Base-by-base conservation (phyloP, 192 early-diverging fungal genomes). In the Coemansia sp. region DNA sequence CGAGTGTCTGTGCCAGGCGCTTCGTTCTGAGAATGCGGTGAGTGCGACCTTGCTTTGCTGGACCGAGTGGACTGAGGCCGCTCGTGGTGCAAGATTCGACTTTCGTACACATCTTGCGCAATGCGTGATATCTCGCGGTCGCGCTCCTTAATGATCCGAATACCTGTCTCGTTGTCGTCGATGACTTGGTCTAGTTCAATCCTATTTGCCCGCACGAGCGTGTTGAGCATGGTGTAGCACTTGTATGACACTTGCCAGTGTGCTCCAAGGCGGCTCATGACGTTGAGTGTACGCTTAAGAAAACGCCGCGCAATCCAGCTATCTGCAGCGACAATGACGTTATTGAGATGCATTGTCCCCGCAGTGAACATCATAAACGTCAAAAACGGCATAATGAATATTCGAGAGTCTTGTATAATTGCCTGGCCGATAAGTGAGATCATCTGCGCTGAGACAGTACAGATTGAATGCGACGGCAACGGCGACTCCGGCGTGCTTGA, bases 361-460 rank as follows among this genome's bases (percentile, higher is more conserved):
- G 78, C 78, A 4, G 78, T 81, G 19, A 81, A 81, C 69, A 72
- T 71, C 69, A 75, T 75, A 54, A 81, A 81, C 8, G 78, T 81
- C 48, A 75, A 28, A 52, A 81, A 81, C 2, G 78, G 78, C 78
- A 81, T 81, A 40, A 81, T 81, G 52, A 72, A 71, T 5, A 75
- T 64, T 31, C 66, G 62, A 55, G 78, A 75, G 63, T 81, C 72
- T 51, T 71, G 72, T 19, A 72, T 65, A 21, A 81, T 72, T 14
- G 64, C 72, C 48, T 74, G 70, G 12, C 72, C 72, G 5, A 75
- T 72, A 22, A 75, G 62, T 52, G 72, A 69, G 11, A 75, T 81
- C 69, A 81, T 75, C 31, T 81, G 78, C 28, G 78, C 78, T 19
- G 78, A 81, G n/a, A 81, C 50, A 2, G 78, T 81, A 36, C 78